These are phyloP conservation scores for Phialemoniopsis sp. DNA, from an alignment of 2,329 filamentous ascomycete species.

Conservation along the genomic window DNA sequence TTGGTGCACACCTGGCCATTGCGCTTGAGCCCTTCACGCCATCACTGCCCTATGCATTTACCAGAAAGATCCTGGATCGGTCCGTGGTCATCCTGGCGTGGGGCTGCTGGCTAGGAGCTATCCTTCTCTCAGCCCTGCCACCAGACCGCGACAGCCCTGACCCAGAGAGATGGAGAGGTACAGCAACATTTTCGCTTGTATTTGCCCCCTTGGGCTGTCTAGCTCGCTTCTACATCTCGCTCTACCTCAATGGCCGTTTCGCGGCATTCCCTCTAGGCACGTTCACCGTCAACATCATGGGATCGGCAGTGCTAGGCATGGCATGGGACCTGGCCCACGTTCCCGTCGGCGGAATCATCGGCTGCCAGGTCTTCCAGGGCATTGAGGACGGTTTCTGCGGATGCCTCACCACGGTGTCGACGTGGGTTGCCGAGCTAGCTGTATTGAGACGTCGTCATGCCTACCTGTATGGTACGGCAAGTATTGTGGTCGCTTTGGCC, in stretches of 20 bases:
- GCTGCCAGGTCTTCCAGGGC: constrained; percentile 60
- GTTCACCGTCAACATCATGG: constrained; percentile 75
- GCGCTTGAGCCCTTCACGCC: constrained; percentile 55
- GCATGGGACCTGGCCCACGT: constrained; percentile 75
- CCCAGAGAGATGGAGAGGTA: constrained; percentile 66
- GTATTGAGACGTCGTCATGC: constrained; percentile 43
- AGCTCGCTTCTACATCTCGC: constrained; percentile 66
- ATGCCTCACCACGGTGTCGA: constrained; percentile 62
- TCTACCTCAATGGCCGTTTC: constrained; percentile 64
- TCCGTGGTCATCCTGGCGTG: constrained; percentile 60
- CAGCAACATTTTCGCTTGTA: constrained; percentile 70
- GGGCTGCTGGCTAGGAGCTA: constrained; percentile 73
- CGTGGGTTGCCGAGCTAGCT: constrained; percentile 59
- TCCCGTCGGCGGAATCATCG: constrained; percentile 46
- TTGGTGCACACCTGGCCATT: constrained; percentile 73
- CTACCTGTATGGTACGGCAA: constrained; percentile 65
- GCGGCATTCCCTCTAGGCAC: constrained; percentile 79
- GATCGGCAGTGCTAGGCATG: constrained; percentile 71
- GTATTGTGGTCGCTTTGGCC: constrained; percentile 54
- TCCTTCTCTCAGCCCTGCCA: constrained; percentile 68
- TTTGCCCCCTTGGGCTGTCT: constrained; percentile 82
- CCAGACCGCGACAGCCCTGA: constrained; percentile 46
- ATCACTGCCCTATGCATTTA: constrained; percentile 51
- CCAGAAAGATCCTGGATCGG: constrained; percentile 60
- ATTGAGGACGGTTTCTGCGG: constrained; percentile 67